Conservation (phyloP, 1,139 yeast species). For the Saccharomyces hybrid region DNA sequence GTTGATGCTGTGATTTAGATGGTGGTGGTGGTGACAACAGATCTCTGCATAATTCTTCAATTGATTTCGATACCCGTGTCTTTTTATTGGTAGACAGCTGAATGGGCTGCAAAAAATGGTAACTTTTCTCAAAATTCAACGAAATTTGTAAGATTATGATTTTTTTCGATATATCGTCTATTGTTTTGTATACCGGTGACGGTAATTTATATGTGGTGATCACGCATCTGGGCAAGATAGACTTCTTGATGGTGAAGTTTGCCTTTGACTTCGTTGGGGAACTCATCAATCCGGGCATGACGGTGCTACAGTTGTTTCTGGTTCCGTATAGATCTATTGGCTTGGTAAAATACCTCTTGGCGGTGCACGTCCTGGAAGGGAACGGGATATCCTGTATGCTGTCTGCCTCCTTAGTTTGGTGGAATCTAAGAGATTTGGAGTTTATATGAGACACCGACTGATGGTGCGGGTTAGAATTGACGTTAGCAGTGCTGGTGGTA, state of each 20-base stretch:
- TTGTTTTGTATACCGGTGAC: background rate
- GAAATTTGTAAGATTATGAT: background rate
- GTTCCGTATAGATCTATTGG: background rate
- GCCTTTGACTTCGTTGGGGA: background rate
- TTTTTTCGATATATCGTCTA: background rate
- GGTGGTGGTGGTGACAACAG: background rate
- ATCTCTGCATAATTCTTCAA: background rate
- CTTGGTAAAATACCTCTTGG: background rate
- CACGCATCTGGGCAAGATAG: background rate
- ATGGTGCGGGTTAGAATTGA: background rate
- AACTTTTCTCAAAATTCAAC: constrained; percentile 6
- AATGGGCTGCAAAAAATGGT: constrained; percentile 1
- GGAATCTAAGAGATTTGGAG: background rate
- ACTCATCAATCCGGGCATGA: background rate
- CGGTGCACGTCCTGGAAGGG: background rate
- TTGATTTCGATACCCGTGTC: background rate
- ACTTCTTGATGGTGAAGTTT: background rate
- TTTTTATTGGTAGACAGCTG: background rate
- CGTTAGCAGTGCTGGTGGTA: background rate
- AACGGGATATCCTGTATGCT: background rate
- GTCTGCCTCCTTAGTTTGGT: background rate
- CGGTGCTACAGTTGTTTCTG: background rate
- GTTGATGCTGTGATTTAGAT: background rate
- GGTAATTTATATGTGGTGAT: background rate
- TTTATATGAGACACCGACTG: background rate